phyloP scores from a whole-genome alignment of 257 asterid species.

The Coffea eugenioides region DNA sequence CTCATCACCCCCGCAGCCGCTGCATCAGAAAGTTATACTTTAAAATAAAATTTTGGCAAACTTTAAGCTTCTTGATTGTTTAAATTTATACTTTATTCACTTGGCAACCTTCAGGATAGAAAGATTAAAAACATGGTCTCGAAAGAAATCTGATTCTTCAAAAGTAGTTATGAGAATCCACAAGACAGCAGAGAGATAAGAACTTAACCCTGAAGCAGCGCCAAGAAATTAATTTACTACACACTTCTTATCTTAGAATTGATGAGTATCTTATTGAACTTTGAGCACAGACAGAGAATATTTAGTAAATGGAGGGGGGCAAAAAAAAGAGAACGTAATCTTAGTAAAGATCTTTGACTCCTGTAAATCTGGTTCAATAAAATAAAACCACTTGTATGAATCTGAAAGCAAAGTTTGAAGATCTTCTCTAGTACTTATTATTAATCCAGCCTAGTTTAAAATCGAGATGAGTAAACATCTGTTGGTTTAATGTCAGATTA shows the following conservation, averaged over 20 bases:
- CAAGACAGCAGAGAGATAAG: not conserved
- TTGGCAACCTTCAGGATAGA: too few species aligned
- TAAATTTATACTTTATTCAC: too few species aligned
- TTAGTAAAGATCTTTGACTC: constrained; percentile 43
- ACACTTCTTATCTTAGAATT: not conserved
- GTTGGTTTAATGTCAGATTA: constrained; percentile 27
- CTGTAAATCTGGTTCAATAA: constrained; percentile 24
- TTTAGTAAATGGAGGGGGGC: constrained; percentile 1
- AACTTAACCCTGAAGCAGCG: constrained; percentile 10
- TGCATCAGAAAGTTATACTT: too few species aligned
- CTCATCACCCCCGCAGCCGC: not conserved
- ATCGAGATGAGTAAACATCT: constrained; percentile 11
- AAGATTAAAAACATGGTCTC: not conserved
- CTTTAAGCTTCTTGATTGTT: not conserved
- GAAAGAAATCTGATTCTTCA: not conserved
- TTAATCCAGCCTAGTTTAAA: not conserved
- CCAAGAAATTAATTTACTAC: not conserved
- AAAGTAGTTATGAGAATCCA: not conserved
- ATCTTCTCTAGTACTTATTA: not conserved
- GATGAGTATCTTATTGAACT: not conserved
- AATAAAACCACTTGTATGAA: constrained; percentile 13
- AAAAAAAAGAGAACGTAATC: constrained; percentile 1
- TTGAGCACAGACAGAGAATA: constrained; percentile 13
- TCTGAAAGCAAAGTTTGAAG: constrained; percentile 12
- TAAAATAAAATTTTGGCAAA: not conserved